A percentile compares a stretch with the other conserved stretches of the same genome.
Evolutionary conservation across 179 eudicot species (phyloP).

Genomic region (Silene coronaria): DNA sequence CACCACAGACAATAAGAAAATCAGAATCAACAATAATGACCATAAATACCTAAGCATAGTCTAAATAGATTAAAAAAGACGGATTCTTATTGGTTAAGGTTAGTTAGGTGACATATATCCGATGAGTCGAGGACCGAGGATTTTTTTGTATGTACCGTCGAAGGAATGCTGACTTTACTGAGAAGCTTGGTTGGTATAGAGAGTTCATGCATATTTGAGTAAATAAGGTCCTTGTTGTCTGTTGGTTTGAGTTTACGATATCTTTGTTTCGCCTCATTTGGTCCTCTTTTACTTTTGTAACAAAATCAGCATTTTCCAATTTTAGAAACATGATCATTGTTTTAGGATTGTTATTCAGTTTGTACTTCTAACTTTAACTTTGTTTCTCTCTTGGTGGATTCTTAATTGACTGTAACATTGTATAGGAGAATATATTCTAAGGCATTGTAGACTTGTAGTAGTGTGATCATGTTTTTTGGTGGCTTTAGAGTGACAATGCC

Average conservation of each 20-base stretch:
- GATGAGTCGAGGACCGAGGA: too few species aligned
- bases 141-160: constrained; percentile 20
- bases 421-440: constrained; percentile 1
- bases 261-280: constrained; percentile 18
- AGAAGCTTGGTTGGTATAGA: constrained; percentile 29
- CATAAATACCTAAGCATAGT: too few species aligned
- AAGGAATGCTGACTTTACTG: constrained; percentile 10
- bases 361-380: neutral
- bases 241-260: constrained; percentile 21
- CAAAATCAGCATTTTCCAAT: constrained; percentile 9
- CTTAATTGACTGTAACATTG: neutral
- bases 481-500: constrained; percentile 3
- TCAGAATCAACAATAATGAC: too few species aligned
- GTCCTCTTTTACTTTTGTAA: constrained; percentile 11
- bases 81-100: too few species aligned
- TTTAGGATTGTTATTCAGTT: neutral
- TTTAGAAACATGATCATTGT: neutral
- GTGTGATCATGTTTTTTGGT: constrained; percentile 11
- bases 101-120: too few species aligned
- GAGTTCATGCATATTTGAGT: constrained; percentile 16
- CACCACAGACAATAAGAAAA: too few species aligned
- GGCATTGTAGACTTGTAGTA: neutral
- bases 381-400: neutral
- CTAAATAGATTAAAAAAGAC: too few species aligned
- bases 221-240: constrained; percentile 16